Base-by-base conservation (phyloP, 176 grass and related monocot genomes). In the Poa pratensis region DNA sequence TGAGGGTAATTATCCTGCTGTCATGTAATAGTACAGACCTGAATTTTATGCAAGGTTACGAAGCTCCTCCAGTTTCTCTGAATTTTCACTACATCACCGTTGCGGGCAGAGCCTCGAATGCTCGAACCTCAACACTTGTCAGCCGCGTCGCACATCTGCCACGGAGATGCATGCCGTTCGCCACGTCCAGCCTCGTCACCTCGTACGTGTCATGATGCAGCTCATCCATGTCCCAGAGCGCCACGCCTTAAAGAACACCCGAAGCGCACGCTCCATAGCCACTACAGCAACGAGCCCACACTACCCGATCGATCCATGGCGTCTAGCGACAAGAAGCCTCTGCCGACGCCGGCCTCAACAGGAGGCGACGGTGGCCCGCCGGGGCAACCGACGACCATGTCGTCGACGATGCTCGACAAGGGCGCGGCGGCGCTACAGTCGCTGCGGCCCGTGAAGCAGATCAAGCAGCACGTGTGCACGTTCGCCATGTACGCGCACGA, bases 401-500 rank as follows among this genome's bases (percentile, higher is more conserved):
- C 52, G 23, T 76, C 86, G 12, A 40, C 62, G 67, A 22, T 95
- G 77, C 87, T 98, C 3, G 93, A 93, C 85, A 98, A 88, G 84
- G 91, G 95, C 12, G 89, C 89, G 37, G 89, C 86, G 87, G 80
- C 87, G 91, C 18, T 90, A 48, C 93, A 98, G 83, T 80, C 93
- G 40, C 70, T 95, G 62, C 88, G 83, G 0, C 91, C 93, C 0
- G 91, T 95, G 82, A 91, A 85, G 90, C 92, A 94, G 85, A 89
- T 90, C 40, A 93, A 93, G 85, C 89, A 92, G 88, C 95, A 98
- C 72, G 87, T 86, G 39, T 97, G 92, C 92, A 94, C 90, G 70
- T 92, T 97, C 84, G 92, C 92, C 0, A 77, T 94, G 32, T 97
- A 90, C 90, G 77, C 80, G 39, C 94, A 97, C 80, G 90, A 97